Evolutionary conservation across 2,329 filamentous ascomycete genomes (phyloP).

Genomic region (Cryphonectria japonica): DNA sequence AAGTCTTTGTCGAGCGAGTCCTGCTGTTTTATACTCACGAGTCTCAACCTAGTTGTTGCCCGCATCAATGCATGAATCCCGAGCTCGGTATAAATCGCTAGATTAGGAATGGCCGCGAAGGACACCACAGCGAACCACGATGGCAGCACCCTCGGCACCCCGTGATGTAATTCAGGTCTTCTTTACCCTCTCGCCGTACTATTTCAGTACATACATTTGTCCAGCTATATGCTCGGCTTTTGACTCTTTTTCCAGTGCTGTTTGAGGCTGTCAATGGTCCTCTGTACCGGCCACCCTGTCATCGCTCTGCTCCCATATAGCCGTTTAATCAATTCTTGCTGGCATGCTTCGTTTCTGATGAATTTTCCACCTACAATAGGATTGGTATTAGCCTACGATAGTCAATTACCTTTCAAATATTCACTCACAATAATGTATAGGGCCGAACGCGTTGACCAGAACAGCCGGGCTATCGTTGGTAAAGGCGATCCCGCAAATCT

Average conservation of each 20-base stretch:
- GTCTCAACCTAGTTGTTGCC: constrained; percentile 29
- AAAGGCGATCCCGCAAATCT: constrained; percentile 50
- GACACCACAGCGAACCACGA: neutral
- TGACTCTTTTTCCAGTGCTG: neutral
- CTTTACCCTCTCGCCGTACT: neutral
- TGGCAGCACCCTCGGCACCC: neutral
- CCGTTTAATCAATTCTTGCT: constrained; percentile 40
- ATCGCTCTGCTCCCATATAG: constrained; percentile 40
- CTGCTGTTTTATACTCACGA: constrained; percentile 33
- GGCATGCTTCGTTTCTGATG: constrained; percentile 34
- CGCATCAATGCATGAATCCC: constrained; percentile 32
- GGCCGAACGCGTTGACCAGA: constrained; percentile 53
- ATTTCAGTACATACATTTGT: neutral
- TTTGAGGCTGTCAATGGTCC: neutral
- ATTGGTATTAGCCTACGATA: neutral
- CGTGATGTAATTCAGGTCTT: neutral
- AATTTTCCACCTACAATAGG: constrained; percentile 38
- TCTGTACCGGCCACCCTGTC: constrained; percentile 41
- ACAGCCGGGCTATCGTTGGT: constrained; percentile 47
- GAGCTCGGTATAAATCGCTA: constrained; percentile 38
- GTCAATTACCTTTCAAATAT: accelerated
- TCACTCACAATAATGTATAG: constrained; percentile 49
- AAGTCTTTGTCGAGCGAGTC: neutral
- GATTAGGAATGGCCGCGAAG: neutral
- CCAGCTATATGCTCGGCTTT: neutral